Evolutionary conservation across 116 monocot genomes (phyloP), one percentile per base, ranked within the genome.

Genomic region (Posidonia oceanica): DNA sequence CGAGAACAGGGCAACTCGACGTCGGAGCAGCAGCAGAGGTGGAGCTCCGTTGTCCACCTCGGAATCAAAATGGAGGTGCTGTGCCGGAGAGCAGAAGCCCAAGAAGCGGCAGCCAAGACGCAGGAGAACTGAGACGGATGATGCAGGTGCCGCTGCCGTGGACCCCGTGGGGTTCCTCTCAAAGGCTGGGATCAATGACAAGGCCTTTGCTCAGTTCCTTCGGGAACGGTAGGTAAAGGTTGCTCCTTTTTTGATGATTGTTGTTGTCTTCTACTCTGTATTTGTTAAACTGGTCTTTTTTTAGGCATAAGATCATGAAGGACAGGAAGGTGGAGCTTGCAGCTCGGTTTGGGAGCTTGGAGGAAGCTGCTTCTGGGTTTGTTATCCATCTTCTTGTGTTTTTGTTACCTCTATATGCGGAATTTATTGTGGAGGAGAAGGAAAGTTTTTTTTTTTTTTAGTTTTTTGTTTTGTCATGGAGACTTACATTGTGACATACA

Each of bases 151-250:
- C 5, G 42, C n/a, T 2, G 5, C 38, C 39, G 79, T 91, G 52
- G 87, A 98, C 72, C 93, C 93, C 0, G 85, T 88, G 3, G 96
- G 96, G 1, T 91, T 96, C 69, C 87, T 96, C 70, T 58, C 83
- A 23, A 89, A 82, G 78, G 41, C 70, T 36, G 93, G 90, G 69
- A 98, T 90, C 59, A 71, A 82, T 44, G 84, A 98, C 74, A 80
- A 83, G 48, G 77, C 84, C 58, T 98, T 98, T 72, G 76, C 89
- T 2, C 93, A 86, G 71, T 98, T 86, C 68, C 86, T 98, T 60
- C 89, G 98, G 3, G 93, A 98, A 5, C 72, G 98, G 97, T 97
- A 61, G 15, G 40, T 23, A 16, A 22, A 39, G 29, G 21, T 54
- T 15, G 22, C 14, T 29, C 51, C 68, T n/a, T 20, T 53, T 73